These are phyloP conservation scores for Plenodomus tracheiphilus DNA, from an alignment of 2,329 filamentous ascomycete genomes.

Conservation along the genomic window DNA sequence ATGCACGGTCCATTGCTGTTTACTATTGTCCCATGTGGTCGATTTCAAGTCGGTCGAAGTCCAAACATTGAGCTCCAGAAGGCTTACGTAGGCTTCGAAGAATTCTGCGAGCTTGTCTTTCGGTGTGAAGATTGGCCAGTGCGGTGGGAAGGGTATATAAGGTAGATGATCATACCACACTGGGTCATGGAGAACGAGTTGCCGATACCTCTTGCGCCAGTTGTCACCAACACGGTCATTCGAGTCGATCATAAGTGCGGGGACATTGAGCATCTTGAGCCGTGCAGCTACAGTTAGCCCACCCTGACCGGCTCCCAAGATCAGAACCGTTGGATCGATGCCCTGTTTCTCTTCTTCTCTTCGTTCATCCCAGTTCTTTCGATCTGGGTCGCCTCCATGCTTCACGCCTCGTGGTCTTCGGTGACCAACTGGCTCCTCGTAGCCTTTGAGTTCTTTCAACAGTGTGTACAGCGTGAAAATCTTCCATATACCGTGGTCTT, in stretches of 20 bases:
- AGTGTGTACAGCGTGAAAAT: conserved; percentile 46
- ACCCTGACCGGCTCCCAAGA: conserved; percentile 49
- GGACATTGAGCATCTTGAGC: conserved; percentile 48
- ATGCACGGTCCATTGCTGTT: conserved; percentile 44
- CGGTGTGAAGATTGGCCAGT: conserved; percentile 38
- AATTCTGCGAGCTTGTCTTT: conserved; percentile 45
- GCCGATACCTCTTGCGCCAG: conserved; percentile 53
- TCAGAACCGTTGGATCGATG: conserved; percentile 34
- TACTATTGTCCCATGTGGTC: conserved; percentile 44
- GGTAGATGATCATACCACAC: conserved; percentile 48
- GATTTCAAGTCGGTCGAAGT: conserved; percentile 42
- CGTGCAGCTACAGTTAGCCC: conserved; percentile 51
- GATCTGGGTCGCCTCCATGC: conserved; percentile 30
- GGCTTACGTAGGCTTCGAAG: conserved; percentile 44
- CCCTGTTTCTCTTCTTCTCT: conserved; percentile 32
- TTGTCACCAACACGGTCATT: conserved; percentile 50
- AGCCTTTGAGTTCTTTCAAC: conserved; percentile 43
- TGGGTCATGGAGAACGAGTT: conserved; percentile 47
- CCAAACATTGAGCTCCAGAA: conserved; percentile 47
- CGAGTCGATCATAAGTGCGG: conserved; percentile 51
- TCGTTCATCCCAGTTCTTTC: conserved; percentile 37
- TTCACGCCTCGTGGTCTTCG: conserved; percentile 33
- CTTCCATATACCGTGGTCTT: conserved; percentile 42
- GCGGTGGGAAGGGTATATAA: conserved; percentile 37
- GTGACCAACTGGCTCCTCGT: conserved; percentile 32